These are phyloP conservation scores for Eleusine coracana DNA, from an alignment of 176 grass and related monocot species.

Conservation along the genomic window DNA sequence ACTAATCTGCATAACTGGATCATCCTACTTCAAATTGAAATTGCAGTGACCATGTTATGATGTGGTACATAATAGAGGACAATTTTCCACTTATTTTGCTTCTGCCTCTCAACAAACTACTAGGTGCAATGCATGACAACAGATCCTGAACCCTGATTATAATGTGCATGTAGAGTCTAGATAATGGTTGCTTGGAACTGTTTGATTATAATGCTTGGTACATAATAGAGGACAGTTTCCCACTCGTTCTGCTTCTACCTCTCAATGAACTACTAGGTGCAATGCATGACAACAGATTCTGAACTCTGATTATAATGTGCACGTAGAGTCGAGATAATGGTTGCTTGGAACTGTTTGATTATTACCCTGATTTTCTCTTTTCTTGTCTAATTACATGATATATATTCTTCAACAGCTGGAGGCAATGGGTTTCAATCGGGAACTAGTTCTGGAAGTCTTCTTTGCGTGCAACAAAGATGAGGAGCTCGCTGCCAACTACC, in stretches of 20 bases:
- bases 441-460: slow-evolving; percentile 91
- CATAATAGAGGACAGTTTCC: too few species aligned
- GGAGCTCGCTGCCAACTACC: slow-evolving; percentile 95
- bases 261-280: background rate
- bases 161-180: background rate
- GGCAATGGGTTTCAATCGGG: slow-evolving; percentile 89
- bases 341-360: too few species aligned
- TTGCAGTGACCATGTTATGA: background rate
- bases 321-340: background rate
- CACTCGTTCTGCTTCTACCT: background rate
- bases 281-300: background rate
- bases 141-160: background rate
- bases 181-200: background rate
- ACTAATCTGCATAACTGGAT: background rate
- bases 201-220: background rate
- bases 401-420: slow-evolving; percentile 66
- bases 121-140: background rate
- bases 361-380: background rate
- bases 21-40: background rate
- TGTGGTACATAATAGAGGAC: background rate
- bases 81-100: too few species aligned
- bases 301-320: background rate
- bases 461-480: slow-evolving; percentile 99
- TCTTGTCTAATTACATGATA: background rate
- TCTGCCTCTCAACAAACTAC: background rate